Conservation (phyloP, 306 rosid species). For the Hylodesmum podocarpum region DNA sequence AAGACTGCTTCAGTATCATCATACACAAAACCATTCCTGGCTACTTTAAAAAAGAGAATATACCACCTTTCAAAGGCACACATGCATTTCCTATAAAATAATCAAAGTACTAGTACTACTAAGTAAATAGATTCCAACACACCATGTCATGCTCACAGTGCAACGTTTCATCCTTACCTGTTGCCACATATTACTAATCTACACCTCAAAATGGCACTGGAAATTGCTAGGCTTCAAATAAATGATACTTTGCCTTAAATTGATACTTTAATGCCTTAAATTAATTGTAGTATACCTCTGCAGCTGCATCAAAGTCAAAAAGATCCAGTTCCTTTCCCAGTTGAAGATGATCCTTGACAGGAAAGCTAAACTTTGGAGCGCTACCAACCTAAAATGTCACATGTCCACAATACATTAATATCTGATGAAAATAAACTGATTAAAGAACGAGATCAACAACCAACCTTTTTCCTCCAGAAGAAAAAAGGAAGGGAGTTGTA, state of each 20-base stretch:
- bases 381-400: slow-evolving; percentile 61
- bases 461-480: not conserved
- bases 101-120: not conserved
- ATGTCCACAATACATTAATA: not conserved
- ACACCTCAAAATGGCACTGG: slow-evolving; percentile 2
- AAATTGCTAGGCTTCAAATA: not conserved
- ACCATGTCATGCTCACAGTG: not conserved
- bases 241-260: slow-evolving; percentile 26
- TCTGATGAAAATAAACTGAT: slow-evolving; percentile 19
- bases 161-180: not conserved
- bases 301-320: slow-evolving; percentile 91
- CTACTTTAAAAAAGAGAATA: not conserved
- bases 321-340: slow-evolving; percentile 88
- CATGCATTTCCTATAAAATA: not conserved
- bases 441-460: slow-evolving; percentile 18
- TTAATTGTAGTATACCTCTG: slow-evolving; percentile 68
- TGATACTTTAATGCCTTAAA: slow-evolving; percentile 33
- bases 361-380: slow-evolving; percentile 64
- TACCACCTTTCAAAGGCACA: not conserved
- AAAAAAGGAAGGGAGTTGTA: not conserved
- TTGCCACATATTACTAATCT: not conserved
- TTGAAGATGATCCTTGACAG: slow-evolving; percentile 86
- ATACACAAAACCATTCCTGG: not conserved
- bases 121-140: not conserved
- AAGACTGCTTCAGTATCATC: slow-evolving; percentile 9